These are phyloP conservation scores for Leccinum obscurum DNA, from an alignment of 768 basidiomycete species.

Conservation along the genomic window DNA sequence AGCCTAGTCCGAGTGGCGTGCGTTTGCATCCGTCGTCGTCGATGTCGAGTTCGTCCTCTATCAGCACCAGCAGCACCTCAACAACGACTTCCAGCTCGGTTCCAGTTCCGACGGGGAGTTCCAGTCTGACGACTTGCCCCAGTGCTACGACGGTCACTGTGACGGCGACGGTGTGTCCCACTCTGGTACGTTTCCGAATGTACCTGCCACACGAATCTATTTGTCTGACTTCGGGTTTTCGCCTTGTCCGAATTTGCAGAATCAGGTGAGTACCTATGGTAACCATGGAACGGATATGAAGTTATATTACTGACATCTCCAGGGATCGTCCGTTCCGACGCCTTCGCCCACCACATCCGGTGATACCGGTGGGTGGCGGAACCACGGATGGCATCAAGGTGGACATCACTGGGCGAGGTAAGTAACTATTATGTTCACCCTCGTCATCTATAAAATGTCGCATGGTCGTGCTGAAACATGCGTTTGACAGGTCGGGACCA, in stretches of 20 bases:
- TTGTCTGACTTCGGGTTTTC: background rate
- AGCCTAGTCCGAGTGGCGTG: background rate
- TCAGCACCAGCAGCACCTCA: background rate
- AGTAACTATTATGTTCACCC: background rate
- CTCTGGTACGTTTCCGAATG: conserved; percentile 11
- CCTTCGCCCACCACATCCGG: background rate
- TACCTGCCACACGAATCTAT: background rate
- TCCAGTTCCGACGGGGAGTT: conserved; percentile 1
- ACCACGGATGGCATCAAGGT: background rate
- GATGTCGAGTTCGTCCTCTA: background rate
- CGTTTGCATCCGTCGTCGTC: conserved; percentile 1
- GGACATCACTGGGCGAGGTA: conserved; percentile 7
- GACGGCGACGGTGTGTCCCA: conserved; percentile 15
- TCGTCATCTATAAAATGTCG: background rate
- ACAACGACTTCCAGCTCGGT: background rate
- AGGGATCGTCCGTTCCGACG: conserved; percentile 4
- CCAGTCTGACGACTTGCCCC: conserved; percentile 2
- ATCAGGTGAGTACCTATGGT: background rate
- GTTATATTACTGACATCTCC: background rate
- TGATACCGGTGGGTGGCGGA: background rate
- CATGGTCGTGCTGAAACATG: background rate
- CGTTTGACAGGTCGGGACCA: conserved; percentile 2
- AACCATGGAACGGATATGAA: background rate
- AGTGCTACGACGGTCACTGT: conserved; percentile 11
- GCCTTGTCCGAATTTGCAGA: background rate